Evolutionary conservation across 495 filamentous ascomycete genomes (phyloP), one percentile per base, ranked within the genome.

Genomic region (Tuber aestivum): DNA sequence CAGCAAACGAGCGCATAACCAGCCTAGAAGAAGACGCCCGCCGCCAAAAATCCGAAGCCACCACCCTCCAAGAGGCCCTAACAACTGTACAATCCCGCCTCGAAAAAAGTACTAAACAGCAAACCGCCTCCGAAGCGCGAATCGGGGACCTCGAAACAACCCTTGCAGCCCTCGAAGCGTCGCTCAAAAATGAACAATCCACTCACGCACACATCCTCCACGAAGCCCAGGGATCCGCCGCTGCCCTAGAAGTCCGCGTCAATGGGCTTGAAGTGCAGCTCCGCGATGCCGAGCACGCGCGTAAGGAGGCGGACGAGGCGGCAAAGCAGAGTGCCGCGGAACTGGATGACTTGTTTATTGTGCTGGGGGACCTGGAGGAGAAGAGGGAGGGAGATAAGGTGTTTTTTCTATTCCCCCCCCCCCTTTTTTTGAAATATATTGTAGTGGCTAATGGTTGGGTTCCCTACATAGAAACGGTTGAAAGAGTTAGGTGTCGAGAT

Each of bases 351-450:
- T 86, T 97, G 79, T 85, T 97, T 50, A 92, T 95, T 86, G 90
- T 97, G 44, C 92, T 97, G 83, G 91, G 89, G n/a, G 93, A 97
- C 80, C 79, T 95, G n/a, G 93, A 97, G 83, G 91, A 94, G 71
- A 96, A 95, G 86, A 86, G 91, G 75, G 86, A 87, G 16, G 89
- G 89, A 75, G 94, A 95, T 81, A 95, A 94, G 89, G 92, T 93
- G 86, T 81, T 87, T 86, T 72, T 76, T 41, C 18, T 44, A 40
- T 68, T 71, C 38, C 44, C 69, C 1, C 50, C 44, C 70, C 3
- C 50, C 12, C 12, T 12, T 61, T 12, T 61, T 61, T 9, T 32
- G 50, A 61, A 12, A 32, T 61, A 61, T 61, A 3, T 61, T 27
- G 8, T 3, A 41, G 20, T 83, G 76, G n/a, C 82, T 85, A 80